Evolutionary conservation across 345 rosid species (phyloP).

Genomic region (Geranium rotundifolium): DNA sequence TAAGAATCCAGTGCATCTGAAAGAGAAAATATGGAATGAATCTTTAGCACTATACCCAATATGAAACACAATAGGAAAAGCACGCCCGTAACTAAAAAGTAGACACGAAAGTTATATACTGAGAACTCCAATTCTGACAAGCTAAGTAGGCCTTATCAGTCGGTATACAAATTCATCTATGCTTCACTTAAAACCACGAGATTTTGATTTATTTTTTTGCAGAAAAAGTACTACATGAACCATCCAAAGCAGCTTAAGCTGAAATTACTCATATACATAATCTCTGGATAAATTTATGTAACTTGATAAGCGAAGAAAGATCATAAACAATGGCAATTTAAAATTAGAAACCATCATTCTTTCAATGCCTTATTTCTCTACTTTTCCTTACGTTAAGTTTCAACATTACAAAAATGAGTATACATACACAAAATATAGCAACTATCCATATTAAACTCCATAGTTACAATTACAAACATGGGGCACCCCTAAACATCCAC

Average conservation of each 20-base stretch:
- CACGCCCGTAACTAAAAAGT: neutral
- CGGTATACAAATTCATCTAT: neutral
- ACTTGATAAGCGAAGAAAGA: neutral
- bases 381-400: neutral
- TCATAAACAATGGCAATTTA: neutral
- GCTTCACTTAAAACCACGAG: neutral
- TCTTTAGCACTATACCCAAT: neutral
- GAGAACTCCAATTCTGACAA: neutral
- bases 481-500: neutral
- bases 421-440: neutral
- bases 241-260: neutral
- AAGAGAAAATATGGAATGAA: neutral
- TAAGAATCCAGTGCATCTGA: conserved; percentile 20
- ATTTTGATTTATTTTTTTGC: neutral
- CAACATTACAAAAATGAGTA: neutral
- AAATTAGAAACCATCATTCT: neutral
- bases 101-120: neutral
- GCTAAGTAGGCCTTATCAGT: neutral
- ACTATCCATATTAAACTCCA: neutral
- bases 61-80: neutral
- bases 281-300: neutral
- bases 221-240: neutral
- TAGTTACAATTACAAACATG: neutral
- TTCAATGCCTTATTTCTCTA: neutral
- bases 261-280: neutral